Conservation (phyloP, 106 monocot species). For the Platanthera zijinensis region DNA sequence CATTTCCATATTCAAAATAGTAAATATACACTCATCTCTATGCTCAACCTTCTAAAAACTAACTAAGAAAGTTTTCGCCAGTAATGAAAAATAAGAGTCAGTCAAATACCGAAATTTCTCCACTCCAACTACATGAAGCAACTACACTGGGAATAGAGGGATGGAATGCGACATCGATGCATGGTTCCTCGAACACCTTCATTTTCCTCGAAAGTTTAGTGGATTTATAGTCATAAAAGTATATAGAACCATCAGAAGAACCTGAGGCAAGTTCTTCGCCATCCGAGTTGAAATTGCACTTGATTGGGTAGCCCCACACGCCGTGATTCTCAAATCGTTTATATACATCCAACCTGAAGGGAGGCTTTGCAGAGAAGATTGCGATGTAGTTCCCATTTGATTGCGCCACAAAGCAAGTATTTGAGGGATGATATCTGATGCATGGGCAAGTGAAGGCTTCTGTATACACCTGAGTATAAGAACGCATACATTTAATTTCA, state of each 20-base stretch:
- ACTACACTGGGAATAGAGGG: conserved; percentile 47
- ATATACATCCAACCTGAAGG: conserved; percentile 79
- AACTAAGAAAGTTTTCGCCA: too few relatives aligned
- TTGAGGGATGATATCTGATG: conserved; percentile 69
- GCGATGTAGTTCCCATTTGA: conserved; percentile 94
- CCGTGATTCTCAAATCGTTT: conserved; percentile 68
- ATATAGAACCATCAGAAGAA: conserved; percentile 79
- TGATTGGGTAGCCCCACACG: conserved; percentile 78
- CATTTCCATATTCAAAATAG: too few relatives aligned
- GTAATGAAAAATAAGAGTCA: neutral
- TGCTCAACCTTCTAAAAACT: too few relatives aligned
- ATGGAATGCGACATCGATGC: conserved; percentile 78
- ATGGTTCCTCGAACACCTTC: conserved; percentile 59
- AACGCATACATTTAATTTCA: neutral
- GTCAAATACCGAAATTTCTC: conserved; percentile 54
- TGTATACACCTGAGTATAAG: conserved; percentile 48
- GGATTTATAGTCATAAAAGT: conserved; percentile 60
- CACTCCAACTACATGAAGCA: conserved; percentile 76
- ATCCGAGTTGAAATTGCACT: conserved; percentile 69
- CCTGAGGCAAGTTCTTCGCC: conserved; percentile 66
- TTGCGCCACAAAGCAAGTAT: conserved; percentile 66
- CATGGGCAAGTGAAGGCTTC: conserved; percentile 89
- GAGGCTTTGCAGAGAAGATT: conserved; percentile 60
- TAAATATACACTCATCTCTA: too few relatives aligned
- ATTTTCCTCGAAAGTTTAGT: conserved; percentile 47